phyloP scores from a whole-genome alignment of 2,329 filamentous ascomycete species.

The Fusarium penzigii region DNA sequence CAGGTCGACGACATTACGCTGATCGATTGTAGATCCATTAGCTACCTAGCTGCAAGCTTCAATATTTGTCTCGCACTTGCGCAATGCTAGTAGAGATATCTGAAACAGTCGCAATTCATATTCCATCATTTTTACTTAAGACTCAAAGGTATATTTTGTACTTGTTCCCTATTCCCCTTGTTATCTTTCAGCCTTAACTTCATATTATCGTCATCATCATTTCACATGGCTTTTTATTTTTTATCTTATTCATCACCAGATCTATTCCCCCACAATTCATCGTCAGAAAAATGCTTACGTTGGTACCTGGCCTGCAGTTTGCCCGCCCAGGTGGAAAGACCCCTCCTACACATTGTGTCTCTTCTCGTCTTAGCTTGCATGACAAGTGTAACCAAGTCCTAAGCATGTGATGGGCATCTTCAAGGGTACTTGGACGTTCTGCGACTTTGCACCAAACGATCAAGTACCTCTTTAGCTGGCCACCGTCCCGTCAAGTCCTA shows the following conservation, averaged over 20 bases:
- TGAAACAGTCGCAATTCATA: neutral
- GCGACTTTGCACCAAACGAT: neutral
- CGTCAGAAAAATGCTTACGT: neutral
- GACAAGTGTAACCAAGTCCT: neutral
- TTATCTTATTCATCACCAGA: neutral
- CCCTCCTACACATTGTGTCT: neutral
- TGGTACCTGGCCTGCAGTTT: neutral
- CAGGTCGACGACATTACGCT: too few species aligned
- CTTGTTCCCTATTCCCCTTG: neutral
- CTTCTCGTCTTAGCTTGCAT: neutral
- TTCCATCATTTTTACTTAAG: neutral
- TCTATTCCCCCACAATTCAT: neutral
- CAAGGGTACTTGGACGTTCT: neutral
- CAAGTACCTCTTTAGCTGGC: neutral
- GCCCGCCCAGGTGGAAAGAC: neutral
- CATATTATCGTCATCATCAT: neutral
- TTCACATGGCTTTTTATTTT: neutral
- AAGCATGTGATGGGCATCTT: neutral
- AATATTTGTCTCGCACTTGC: too few species aligned
- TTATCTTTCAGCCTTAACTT: neutral
- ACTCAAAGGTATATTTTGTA: neutral
- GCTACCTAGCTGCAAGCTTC: too few species aligned
- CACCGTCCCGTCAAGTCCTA: neutral
- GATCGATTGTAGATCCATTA: too few species aligned
- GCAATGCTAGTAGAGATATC: too few species aligned